These are phyloP conservation scores for Brassica carinata DNA, from an alignment of 345 rosid genomes.

Conservation along the genomic window DNA sequence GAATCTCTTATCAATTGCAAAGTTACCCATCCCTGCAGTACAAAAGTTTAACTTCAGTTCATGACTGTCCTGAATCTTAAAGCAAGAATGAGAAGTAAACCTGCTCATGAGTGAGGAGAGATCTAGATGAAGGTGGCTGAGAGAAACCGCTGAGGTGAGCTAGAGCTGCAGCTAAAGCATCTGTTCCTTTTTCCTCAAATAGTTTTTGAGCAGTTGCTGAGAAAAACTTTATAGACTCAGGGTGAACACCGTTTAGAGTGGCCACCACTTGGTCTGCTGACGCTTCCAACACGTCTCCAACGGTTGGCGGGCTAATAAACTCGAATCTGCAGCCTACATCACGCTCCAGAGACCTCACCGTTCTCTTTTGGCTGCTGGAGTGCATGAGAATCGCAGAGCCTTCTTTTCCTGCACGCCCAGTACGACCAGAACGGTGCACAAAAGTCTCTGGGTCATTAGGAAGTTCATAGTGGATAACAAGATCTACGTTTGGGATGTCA, in stretches of 20 bases:
- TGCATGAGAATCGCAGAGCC: slow-evolving; percentile 90
- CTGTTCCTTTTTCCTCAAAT: slow-evolving; percentile 73
- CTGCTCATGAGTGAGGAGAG: slow-evolving; percentile 93
- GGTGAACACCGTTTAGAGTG: slow-evolving; percentile 84
- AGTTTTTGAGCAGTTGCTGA: slow-evolving; percentile 77
- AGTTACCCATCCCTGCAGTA: slow-evolving; percentile 85
- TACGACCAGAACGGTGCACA: slow-evolving; percentile 99
- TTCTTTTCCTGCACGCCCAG: slow-evolving; percentile 98
- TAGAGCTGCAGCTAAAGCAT: slow-evolving; percentile 92
- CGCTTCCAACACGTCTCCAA: slow-evolving; percentile 76
- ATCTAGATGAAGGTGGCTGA: slow-evolving; percentile 85
- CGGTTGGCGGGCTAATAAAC: slow-evolving; percentile 75
- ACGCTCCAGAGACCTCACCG: slow-evolving; percentile 88
- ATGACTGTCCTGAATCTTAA: no score
- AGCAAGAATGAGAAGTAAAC: slow-evolving; percentile 37
- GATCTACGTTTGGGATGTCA: slow-evolving; percentile 95
- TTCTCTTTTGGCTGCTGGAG: slow-evolving; percentile 78
- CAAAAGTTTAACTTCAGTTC: slow-evolving; percentile 19
- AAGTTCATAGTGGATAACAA: slow-evolving; percentile 90
- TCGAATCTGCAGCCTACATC: slow-evolving; percentile 89
- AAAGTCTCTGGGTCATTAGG: slow-evolving; percentile 97
- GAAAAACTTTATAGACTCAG: slow-evolving; percentile 74
- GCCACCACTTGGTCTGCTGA: slow-evolving; percentile 90
- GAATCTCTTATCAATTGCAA: slow-evolving; percentile 85
- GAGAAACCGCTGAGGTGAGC: slow-evolving; percentile 95